A percentile compares a stretch with the other conserved stretches of the same genome.
phyloP scores from a whole-genome alignment of 257 asterid genomes.

The Nicotiana tabacum region DNA sequence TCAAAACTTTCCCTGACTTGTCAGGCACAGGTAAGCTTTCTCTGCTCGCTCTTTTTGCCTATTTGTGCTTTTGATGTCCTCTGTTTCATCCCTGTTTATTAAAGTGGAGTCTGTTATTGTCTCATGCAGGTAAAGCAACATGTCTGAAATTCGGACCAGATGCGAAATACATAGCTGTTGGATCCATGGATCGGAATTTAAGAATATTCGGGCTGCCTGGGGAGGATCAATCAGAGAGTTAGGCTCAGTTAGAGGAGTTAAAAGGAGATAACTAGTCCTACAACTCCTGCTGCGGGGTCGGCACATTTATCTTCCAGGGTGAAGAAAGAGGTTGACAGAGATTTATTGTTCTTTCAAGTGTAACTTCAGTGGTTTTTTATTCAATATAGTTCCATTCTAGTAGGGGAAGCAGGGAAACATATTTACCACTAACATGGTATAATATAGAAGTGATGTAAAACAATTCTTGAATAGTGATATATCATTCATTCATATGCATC shows the following conservation, averaged over 20 bases:
- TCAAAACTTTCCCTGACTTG: slow-evolving; percentile 67
- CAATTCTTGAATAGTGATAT: not conserved
- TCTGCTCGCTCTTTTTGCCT: not conserved
- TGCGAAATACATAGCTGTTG: slow-evolving; percentile 67
- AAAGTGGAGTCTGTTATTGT: not conserved
- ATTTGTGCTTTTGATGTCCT: not conserved
- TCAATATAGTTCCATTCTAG: not conserved
- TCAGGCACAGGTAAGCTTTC: slow-evolving; percentile 60
- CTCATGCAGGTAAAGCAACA: slow-evolving; percentile 50
- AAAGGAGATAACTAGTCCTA: not conserved
- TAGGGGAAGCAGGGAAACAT: not conserved
- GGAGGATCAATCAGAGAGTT: slow-evolving; percentile 30
- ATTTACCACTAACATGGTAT: not conserved
- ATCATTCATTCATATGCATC: not conserved
- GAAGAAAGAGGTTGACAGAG: not conserved
- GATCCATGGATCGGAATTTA: slow-evolving; percentile 74
- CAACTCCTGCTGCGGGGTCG: not conserved
- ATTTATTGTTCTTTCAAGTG: slow-evolving; percentile 1
- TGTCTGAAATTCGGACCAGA: slow-evolving; percentile 62
- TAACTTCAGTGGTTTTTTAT: not conserved
- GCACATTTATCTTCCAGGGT: not conserved
- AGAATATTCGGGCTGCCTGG: slow-evolving; percentile 66
- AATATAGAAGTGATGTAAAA: not conserved
- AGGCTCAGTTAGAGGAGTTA: not conserved
- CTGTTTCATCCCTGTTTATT: not conserved